Evolutionary conservation across 306 rosid genomes (phyloP).

Genomic region (Inga leiocalycina): DNA sequence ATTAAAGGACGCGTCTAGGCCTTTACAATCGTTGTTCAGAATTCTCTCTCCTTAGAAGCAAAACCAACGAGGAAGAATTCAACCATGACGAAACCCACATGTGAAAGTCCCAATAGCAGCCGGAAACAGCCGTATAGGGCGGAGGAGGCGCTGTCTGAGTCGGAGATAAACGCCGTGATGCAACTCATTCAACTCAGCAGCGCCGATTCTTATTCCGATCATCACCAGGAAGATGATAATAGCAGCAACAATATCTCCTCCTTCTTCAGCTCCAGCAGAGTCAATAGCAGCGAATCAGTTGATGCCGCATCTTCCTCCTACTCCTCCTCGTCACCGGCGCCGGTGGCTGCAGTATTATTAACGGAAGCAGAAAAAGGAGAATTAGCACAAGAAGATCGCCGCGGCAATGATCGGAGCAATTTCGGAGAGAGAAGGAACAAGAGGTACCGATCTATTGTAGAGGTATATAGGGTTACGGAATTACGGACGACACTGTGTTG

Average conservation of each 20-base stretch:
- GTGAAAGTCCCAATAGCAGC: neutral
- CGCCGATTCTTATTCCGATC: neutral
- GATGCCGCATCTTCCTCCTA: neutral
- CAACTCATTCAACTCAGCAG: constrained; percentile 51
- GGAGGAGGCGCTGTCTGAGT: constrained; percentile 4
- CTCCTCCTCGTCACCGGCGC: neutral
- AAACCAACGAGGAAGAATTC: neutral
- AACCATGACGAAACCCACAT: constrained; percentile 2
- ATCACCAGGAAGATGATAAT: neutral
- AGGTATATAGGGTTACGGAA: constrained; percentile 14
- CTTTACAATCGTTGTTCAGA: neutral
- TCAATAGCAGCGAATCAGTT: neutral
- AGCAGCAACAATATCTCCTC: neutral
- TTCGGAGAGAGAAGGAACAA: constrained; percentile 19
- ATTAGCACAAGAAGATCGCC: constrained; percentile 7
- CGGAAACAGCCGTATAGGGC: neutral
- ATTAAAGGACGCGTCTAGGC: neutral
- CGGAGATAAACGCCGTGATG: constrained; percentile 50
- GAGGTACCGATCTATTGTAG: constrained; percentile 30
- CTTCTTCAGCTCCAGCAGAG: neutral
- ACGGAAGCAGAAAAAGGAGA: constrained; percentile 1
- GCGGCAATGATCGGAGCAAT: neutral
- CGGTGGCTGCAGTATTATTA: neutral
- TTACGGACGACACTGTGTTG: neutral
- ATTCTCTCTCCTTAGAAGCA: neutral